Base-by-base conservation (phyloP, 176 grass and related monocot species). In the Cenchrus purpureus region DNA sequence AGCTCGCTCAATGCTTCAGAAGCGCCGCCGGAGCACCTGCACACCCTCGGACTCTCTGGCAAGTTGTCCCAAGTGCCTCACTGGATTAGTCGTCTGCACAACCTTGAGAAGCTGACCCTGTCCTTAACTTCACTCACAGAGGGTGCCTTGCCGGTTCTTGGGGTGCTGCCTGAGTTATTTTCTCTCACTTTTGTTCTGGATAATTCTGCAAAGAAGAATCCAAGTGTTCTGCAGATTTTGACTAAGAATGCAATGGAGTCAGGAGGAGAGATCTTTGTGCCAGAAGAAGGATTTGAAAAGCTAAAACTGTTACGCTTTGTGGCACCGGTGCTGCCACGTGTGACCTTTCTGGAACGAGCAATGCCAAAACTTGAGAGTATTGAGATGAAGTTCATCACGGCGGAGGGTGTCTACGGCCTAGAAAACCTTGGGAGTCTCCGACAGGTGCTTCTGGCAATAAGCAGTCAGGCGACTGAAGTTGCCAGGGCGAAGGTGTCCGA, bases 71-170 rank as follows among this genome's bases (percentile, higher is more conserved):
- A 46, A 45, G 1, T 55, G 43, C 80, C 79, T 2, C 1, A 16
- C 2, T 88, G 86, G 86, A 83, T 88, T 15, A 2, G 0, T 1
- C 0, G 4, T 5, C 20, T 83, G 31, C 28, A 88, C 20, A 78
- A 11, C 65, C 73, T 88, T 53, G 80, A 78, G 56, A 88, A 72
- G 32, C 32, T 88, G 16, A 78, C 80, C 2, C 0, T 83, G 6
- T 83, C 86, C 3, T 16, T 83, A 11, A 83, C 74, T 46, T 62
- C 86, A 72, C 80, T 83, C n/a, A 71, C 4, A 0, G 51, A 28
- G 13, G 0, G 20, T 1, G 17, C 20, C 20, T 2, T 88, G 2
- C 0, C 0, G 0, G 4, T 31, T 45, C 73, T 88, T 43, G 2
- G 1, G 19, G 14, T 0, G 6, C 66, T 86, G 12, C 84, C 75